Percentiles rank a stretch among this genome's conserved stretches.
Conservation (phyloP, 1,284 basidiomycete species). For the Schizophyllum commune region DNA sequence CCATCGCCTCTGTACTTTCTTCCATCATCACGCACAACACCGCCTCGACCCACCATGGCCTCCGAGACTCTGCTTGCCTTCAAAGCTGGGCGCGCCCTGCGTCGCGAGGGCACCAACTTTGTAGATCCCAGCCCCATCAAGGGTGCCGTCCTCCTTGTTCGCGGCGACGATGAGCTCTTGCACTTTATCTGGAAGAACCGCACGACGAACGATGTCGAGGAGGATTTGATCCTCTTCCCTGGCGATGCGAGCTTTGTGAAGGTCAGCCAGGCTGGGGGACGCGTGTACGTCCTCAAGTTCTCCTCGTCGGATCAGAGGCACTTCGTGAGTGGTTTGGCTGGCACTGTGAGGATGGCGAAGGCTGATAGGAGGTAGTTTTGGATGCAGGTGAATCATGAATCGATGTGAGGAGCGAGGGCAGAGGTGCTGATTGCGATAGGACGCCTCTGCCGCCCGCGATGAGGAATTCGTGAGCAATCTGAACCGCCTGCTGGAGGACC, state of each 20-base stretch:
- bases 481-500: constrained; percentile 59
- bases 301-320: constrained; percentile 72
- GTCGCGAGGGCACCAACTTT: constrained; percentile 55
- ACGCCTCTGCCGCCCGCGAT: constrained; percentile 60
- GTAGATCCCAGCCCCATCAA: constrained; percentile 63
- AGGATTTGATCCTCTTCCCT: constrained; percentile 77
- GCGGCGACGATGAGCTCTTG: constrained; percentile 64
- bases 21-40: constrained; percentile 1
- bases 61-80: constrained; percentile 56
- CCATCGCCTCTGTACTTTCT: background rate
- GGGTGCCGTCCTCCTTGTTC: constrained; percentile 60
- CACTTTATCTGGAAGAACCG: constrained; percentile 76
- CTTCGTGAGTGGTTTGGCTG: constrained; percentile 66
- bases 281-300: constrained; percentile 76
- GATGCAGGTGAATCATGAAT: constrained; percentile 55
- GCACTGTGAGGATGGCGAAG: too few relatives aligned
- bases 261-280: constrained; percentile 50
- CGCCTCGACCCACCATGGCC: constrained; percentile 17
- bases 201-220: constrained; percentile 47
- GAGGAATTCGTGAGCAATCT: constrained; percentile 64
- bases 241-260: constrained; percentile 70
- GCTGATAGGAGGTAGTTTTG: constrained; percentile 50
- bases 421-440: constrained; percentile 31
- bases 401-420: background rate
- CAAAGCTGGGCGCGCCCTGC: constrained; percentile 72